Base-by-base conservation (phyloP, 306 rosid species). In the Rubus idaeus region DNA sequence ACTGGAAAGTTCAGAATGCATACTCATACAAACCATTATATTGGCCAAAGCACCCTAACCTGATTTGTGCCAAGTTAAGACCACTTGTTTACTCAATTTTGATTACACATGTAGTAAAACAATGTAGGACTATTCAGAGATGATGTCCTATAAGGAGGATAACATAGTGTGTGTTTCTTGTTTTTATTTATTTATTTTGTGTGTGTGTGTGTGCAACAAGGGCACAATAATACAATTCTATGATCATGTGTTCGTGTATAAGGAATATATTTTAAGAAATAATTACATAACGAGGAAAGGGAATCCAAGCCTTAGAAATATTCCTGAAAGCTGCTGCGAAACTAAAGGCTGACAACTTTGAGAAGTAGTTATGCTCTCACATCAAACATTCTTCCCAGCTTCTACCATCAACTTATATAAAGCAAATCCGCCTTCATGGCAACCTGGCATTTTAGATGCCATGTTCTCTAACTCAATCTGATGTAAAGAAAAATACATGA, bases 361-460 rank as follows among this genome's bases (percentile, higher is more conserved):
- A 75, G 68, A 80, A 58, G 77, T 44, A 41, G 16, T 75, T 75
- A 41, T 57, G 80, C 77, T 49, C 71, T 66, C 77, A 57, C 74
- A 73, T 83, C 83, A 87, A 80, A 73, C 81, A 74, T 60, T 83
- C 82, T 85, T 86, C 75, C 61, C 79, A 52, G 84, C 78, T 82
- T 80, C 89, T 73, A 88, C 85, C 97, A 91, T 92, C 87, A 81
- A 58, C 82, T 89, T 95, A 63, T 88, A 95, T 45, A 95, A 94
- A 41, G 86, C 84, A 60, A 89, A 87, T 78, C 96, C 98, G 39
- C 98, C 98, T 76, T 86, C 91, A 83, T 90, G 97, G 87, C 98
- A 95, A 78, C 97, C 97, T 20, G 98, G 97, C 98, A 95, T 95
- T 81, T 73, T 86, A 20, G 91, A 87, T 51, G 90, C n/a, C 96